Base-by-base conservation (phyloP, 1,284 basidiomycete genomes). In the Cutaneotrichosporon sp. region DNA sequence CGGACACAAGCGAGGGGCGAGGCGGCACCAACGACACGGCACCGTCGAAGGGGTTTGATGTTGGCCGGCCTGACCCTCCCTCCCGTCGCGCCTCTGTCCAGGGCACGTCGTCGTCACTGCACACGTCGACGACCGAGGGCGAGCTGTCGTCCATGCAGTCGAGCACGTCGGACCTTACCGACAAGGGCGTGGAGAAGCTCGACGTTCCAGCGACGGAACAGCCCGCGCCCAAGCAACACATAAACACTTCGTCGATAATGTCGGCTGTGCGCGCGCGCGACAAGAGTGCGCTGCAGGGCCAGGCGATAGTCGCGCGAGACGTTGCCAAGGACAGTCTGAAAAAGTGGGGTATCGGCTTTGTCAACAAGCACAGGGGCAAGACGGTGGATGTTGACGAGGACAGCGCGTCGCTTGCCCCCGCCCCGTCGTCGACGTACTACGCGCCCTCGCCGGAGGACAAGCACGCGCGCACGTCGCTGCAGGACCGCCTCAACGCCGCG, bases 261-360 rank as follows among this genome's bases (percentile, higher is more conserved):
- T 62, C 64, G 8, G 68, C 69, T 1, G 83, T 87, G 20, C 84
- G 84, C 39, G 81, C 85, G 0, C 81, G 81, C 14, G 89, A 92
- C 70, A 91, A 90, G 67, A 84, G 90, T 68, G 87, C 87, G 2
- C 75, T 91, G 20, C 84, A 82, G 63, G 84, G 84, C 63, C 83
- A 75, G 38, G 75, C 76, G 41, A 30, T 30, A 30, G 26, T 30
- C 26, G 26, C 26, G 26, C 26, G 26, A 7, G 68, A 59, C 15
- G 69, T 72, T 33, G 89, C 89, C 4, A 86, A 85, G 69, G 90
- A 92, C 68, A 80, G 85, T 13, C 84, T 92, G 78, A 84, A 84
- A 51, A 91, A 91, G 69, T 92, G 89, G 88, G 84, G 89, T 18
- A 84, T 84, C 17, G 88, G 83, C 59, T 91, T 74, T 66, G 69